phyloP scores from a whole-genome alignment of 2,329 filamentous ascomycete species.

The Penicillium sp. region DNA sequence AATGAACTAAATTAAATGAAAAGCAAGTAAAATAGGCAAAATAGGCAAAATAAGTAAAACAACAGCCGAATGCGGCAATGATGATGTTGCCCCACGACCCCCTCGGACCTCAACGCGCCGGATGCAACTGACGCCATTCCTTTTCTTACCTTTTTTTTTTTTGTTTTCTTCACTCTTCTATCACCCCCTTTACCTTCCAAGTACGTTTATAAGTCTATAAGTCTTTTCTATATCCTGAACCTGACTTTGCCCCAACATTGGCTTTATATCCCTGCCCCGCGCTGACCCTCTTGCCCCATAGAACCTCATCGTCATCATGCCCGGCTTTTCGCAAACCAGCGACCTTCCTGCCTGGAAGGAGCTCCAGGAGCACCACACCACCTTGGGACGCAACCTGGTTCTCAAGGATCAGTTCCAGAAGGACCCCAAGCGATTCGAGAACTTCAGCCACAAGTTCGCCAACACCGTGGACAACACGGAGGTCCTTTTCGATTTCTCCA shows the following conservation, averaged over 20 bases:
- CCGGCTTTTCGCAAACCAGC: constrained; percentile 66
- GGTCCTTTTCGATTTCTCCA: constrained; percentile 97
- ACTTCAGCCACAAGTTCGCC: constrained; percentile 81
- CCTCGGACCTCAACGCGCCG: constrained; percentile 32
- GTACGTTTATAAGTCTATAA: not conserved
- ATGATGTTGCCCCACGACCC: constrained; percentile 32
- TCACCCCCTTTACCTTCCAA: constrained; percentile 3
- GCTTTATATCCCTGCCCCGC: constrained; percentile 22
- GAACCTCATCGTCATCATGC: constrained; percentile 30
- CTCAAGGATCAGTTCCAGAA: constrained; percentile 90
- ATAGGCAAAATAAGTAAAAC: not conserved
- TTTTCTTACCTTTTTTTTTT: constrained; percentile 6
- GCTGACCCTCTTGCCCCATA: constrained; percentile 22
- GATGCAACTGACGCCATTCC: constrained; percentile 20
- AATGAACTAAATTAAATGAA: not conserved
- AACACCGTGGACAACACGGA: constrained; percentile 76
- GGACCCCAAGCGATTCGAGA: constrained; percentile 83
- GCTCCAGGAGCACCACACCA: constrained; percentile 86
- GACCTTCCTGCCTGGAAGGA: constrained; percentile 83
- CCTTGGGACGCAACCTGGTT: constrained; percentile 81
- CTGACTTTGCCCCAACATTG: not conserved
- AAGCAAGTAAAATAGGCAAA: not conserved
- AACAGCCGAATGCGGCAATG: constrained; percentile 23
- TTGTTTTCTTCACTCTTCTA: constrained; percentile 8
- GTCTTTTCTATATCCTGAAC: not conserved